phyloP scores from a whole-genome alignment of 2,329 filamentous ascomycete species.

The Thielaviopsis musarum region DNA sequence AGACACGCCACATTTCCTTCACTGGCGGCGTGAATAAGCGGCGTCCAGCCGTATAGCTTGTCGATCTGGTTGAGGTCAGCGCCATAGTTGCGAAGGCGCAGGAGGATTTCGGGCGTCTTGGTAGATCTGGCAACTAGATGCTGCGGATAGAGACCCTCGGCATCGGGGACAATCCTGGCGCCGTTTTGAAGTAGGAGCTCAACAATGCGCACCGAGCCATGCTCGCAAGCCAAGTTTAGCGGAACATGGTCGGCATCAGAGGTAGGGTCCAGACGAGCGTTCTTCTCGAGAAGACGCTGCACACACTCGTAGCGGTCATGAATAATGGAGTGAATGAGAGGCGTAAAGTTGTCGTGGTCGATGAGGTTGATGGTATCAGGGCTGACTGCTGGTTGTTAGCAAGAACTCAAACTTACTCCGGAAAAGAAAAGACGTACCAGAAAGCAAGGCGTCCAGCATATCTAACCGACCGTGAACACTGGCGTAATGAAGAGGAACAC shows the following conservation, averaged over 20 bases:
- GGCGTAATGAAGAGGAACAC: constrained; percentile 87
- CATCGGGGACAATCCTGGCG: constrained; percentile 76
- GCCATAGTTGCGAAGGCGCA: constrained; percentile 68
- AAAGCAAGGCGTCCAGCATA: constrained; percentile 60
- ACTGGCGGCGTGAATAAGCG: constrained; percentile 86
- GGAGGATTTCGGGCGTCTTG: constrained; percentile 59
- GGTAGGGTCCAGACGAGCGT: constrained; percentile 70
- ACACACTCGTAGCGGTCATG: constrained; percentile 72
- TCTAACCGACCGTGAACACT: constrained; percentile 84
- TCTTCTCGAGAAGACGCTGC: constrained; percentile 54
- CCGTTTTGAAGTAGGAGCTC: constrained; percentile 67
- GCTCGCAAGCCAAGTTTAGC: constrained; percentile 85
- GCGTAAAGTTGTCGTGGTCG: constrained; percentile 95
- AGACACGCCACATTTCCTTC: constrained; percentile 88
- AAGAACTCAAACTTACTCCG: background rate
- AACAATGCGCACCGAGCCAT: constrained; percentile 72
- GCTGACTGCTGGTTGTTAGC: constrained; percentile 30
- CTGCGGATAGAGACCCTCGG: constrained; percentile 92
- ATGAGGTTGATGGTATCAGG: constrained; percentile 67
- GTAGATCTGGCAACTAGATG: constrained; percentile 86
- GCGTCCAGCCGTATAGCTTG: constrained; percentile 95
- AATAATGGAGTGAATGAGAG: constrained; percentile 86
- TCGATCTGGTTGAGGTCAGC: constrained; percentile 85
- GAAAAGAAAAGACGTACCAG: constrained; percentile 27
- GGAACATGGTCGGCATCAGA: constrained; percentile 87